phyloP scores from a whole-genome alignment of 2,329 filamentous ascomycete genomes.

The Ophiostoma pallidulum region DNA sequence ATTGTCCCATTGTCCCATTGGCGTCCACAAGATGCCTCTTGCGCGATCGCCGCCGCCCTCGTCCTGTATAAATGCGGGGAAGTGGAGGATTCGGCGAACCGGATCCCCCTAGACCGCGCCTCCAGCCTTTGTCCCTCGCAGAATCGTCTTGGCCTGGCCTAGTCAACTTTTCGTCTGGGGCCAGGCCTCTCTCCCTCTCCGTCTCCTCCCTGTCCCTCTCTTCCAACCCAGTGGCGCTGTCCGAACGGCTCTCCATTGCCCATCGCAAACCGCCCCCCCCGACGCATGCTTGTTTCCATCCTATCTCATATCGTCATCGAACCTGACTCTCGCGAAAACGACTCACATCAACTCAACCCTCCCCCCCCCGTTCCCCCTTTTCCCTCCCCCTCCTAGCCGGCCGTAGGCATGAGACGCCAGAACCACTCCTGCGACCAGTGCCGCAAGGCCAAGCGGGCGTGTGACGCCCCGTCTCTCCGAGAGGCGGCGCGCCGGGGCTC shows the following conservation, averaged over 20 bases:
- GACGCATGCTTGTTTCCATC: no score
- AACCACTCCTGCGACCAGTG: constrained; percentile 19
- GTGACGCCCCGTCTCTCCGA: constrained; percentile 16
- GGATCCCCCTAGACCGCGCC: constrained; percentile 6
- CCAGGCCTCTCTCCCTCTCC: background rate
- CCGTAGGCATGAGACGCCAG: constrained; percentile 16
- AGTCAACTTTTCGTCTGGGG: background rate
- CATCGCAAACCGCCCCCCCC: no score
- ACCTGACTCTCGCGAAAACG: no score
- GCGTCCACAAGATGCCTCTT: background rate
- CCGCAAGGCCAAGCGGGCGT: constrained; percentile 18
- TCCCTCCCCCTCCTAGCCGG: no score
- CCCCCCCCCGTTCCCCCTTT: no score
- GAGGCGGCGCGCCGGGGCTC: constrained; percentile 1
- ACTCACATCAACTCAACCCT: no score
- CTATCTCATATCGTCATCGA: background rate
- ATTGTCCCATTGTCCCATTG: background rate
- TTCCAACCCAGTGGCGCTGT: background rate
- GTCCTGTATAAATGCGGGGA: constrained; percentile 13
- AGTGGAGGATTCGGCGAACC: constrained; percentile 14
- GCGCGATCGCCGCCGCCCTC: background rate
- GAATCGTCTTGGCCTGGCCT: no score
- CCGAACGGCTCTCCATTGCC: background rate
- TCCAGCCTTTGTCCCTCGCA: constrained; percentile 1
- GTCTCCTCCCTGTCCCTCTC: background rate